Evolutionary conservation across 495 filamentous ascomycete species (phyloP).

Genomic region (Hypoxylon crocopeplum): DNA sequence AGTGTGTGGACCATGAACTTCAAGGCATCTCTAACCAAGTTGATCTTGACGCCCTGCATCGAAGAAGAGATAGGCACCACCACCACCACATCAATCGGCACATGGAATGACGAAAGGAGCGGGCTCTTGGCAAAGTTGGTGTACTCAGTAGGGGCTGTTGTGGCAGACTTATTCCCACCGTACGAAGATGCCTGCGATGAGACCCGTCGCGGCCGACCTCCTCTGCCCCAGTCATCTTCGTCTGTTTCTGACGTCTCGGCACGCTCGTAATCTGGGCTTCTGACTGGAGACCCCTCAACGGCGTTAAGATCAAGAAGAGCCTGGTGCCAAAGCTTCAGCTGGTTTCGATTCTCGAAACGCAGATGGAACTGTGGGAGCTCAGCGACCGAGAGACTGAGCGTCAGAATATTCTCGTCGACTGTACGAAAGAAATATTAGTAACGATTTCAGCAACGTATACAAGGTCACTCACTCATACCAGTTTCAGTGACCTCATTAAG

Average conservation of each 20-base stretch:
- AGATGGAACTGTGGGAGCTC: constrained; percentile 98
- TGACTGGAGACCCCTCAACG: constrained; percentile 63
- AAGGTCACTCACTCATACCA: constrained; percentile 43
- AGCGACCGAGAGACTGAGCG: constrained; percentile 87
- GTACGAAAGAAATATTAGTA: constrained; percentile 39
- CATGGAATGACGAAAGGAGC: constrained; percentile 74
- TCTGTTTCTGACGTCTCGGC: constrained; percentile 81
- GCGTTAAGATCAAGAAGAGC: constrained; percentile 85
- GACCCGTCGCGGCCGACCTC: constrained; percentile 74
- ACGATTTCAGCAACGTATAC: constrained; percentile 28
- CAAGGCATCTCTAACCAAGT: constrained; percentile 88
- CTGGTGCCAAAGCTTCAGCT: constrained; percentile 91
- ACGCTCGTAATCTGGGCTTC: constrained; percentile 67
- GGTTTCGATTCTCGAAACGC: constrained; percentile 82
- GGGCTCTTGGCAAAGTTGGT: constrained; percentile 65
- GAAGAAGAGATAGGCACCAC: constrained; percentile 98
- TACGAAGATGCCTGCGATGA: constrained; percentile 86
- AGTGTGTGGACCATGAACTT: constrained; percentile 91
- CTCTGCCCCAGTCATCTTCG: constrained; percentile 87
- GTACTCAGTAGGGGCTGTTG: constrained; percentile 82
- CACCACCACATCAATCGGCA: constrained; percentile 94
- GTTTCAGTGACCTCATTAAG: constrained; percentile 84
- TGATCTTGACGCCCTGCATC: constrained; percentile 99
- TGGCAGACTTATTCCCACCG: constrained; percentile 79
- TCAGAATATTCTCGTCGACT: constrained; percentile 82